Evolutionary conservation across 2,329 filamentous ascomycete genomes (phyloP), one percentile per base, ranked within the genome.

Genomic region (Alternaria ventricosa): DNA sequence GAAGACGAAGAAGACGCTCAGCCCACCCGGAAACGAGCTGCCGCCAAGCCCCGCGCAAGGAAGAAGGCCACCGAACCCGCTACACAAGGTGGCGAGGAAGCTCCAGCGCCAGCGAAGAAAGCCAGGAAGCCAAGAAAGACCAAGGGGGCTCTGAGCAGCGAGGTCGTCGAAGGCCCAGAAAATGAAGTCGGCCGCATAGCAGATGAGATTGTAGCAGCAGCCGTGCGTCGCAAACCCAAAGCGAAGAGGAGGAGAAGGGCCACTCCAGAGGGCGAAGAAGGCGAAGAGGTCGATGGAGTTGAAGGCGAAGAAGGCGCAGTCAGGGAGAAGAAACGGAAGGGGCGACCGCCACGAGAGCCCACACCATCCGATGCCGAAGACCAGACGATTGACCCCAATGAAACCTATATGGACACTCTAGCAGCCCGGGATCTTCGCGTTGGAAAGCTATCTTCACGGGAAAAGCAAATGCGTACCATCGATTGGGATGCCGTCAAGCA

Each of bases 391-490:
- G 90, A 94, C 73, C 83, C 88, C 22, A 86, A 86, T 23, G 86
- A 85, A 4, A 85, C 92, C 25, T 92, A 88, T 57, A 93, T 96
- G 89, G 87, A 85, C 46, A 90, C 93, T 61, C 80, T 96, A 4
- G 92, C 88, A 54, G 87, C 86, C 65, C 90, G 93, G 20, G 72
- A 76, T 43, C 73, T 78, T 23, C 82, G 91, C 22, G 90, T 90
- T 60, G 92, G 92, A 61, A 92, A 91, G 76, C 89, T 90, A 63
- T 94, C 93, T 60, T 90, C 89, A 72, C 87, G 90, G 4, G 91
- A 93, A 69, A 88, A 89, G 71, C 89, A 91, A 72, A 89, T 96
- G 71, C 87, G 89, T 45, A 85, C 89, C 68, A 88, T 92, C 46
- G 87, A 92, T 67, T 84, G 85, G 80, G 81, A 84, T 47, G 82